Base-by-base conservation (phyloP, 768 basidiomycete species). In the Podaxis pistillaris region DNA sequence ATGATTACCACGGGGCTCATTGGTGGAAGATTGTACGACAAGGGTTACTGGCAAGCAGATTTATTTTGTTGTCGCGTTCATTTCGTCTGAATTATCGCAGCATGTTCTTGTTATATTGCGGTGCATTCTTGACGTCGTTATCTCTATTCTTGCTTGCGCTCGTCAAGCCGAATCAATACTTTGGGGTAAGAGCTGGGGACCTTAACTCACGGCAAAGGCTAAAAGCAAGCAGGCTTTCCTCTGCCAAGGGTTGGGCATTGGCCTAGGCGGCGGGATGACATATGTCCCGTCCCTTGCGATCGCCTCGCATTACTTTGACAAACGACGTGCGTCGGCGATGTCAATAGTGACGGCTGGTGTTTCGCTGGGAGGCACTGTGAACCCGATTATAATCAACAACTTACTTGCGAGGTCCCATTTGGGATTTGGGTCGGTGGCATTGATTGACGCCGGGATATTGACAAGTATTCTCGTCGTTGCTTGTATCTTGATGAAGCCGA, bases 361-460 rank as follows among this genome's bases (percentile, higher is more conserved):
- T 49, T 58, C 63, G 9, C 56, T 71, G 13, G 71, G 69, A 24
- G 66, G 65, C 8, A 63, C 80, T 38, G 64, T 83, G 8, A 78
- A 78, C 58, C 79, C 80, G 3, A 79, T 82, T 62, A 75, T 83
- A 74, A 65, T 86, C 37, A 84, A 85, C 69, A 77, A 82, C 52
- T 40, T 64, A 50, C 70, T 78, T 38, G 68, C 73, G 56, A 70
- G 73, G 53, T 69, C 72, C 3, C 63, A 46, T 1, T 71, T 77
- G 33, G 79, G 82, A 1, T 67, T 64, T 44, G 60, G 49, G 1
- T 47, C 38, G 3, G 63, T 60, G n/a, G 58, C 56, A 11, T 28
- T 64, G 15, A 61, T 63, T 9, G 53, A 54, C 40, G 66, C 63
- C 1, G 66, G 49, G 3, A 50, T 67, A 7, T 54, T 64, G 7